These are phyloP conservation scores for Beauveria bassiana DNA, from an alignment of 2,329 filamentous ascomycete species.

Conservation along the genomic window DNA sequence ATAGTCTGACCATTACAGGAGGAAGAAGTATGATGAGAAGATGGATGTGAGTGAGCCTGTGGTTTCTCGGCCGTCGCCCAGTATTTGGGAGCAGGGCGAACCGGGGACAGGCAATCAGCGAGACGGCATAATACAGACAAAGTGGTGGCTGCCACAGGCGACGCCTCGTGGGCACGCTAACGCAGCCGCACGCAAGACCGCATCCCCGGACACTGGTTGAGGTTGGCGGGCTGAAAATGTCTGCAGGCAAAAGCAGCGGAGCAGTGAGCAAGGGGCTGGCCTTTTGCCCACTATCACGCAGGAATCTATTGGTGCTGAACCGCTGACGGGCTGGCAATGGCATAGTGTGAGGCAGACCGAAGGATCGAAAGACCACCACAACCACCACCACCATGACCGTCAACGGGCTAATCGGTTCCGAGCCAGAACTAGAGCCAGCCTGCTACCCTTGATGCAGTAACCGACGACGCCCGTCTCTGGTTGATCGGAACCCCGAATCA, in stretches of 20 bases:
- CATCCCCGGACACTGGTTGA: neutral
- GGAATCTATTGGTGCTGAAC: conserved; percentile 4
- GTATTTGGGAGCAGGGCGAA: conserved; percentile 4
- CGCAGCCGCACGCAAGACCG: conserved; percentile 1
- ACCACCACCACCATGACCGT: neutral
- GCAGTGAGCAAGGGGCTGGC: neutral
- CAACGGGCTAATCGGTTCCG: neutral
- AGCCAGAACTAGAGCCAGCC: neutral
- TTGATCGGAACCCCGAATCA: neutral
- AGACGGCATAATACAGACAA: neutral
- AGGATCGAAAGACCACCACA: neutral
- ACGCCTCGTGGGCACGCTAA: conserved; percentile 10
- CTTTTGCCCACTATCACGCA: neutral
- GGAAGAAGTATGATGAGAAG: neutral
- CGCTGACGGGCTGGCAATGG: conserved; percentile 5
- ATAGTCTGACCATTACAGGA: neutral
- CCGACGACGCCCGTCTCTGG: neutral
- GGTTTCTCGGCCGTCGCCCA: neutral
- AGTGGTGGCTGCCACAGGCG: neutral
- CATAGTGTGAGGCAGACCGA: conserved; percentile 1
- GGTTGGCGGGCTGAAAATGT: neutral
- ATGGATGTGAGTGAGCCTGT: neutral
- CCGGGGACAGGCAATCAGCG: neutral
- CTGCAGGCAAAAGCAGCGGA: neutral
- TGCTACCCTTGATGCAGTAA: neutral